Evolutionary conservation across 805 yeast species (phyloP).

Genomic region (Ascoidea tarda): DNA sequence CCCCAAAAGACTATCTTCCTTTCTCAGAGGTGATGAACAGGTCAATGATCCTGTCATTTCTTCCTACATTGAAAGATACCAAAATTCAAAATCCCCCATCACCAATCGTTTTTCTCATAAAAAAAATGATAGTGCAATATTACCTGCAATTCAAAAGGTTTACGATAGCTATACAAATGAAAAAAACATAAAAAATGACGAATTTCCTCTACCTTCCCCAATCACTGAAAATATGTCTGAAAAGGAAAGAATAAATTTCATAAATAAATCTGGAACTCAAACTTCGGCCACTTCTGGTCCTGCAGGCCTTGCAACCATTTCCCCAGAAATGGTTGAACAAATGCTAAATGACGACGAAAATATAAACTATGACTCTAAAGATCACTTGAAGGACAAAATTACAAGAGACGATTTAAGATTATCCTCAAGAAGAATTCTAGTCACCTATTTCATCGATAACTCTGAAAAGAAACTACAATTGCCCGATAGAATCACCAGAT

Average conservation of each 20-base stretch:
- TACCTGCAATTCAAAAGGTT: constrained; percentile 7
- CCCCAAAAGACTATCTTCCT: constrained; percentile 51
- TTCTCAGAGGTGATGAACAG: constrained; percentile 51
- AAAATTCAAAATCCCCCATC: background rate
- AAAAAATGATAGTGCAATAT: background rate
- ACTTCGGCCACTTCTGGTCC: background rate
- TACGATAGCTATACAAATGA: constrained; percentile 7
- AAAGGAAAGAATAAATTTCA: constrained; percentile 1
- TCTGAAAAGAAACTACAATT: constrained; percentile 59
- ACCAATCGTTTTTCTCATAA: too few species aligned
- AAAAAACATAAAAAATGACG: too few species aligned
- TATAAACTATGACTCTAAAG: background rate
- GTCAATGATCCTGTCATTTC: constrained; percentile 12
- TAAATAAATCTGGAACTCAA: constrained; percentile 3
- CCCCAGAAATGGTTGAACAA: constrained; percentile 16
- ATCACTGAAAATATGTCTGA: constrained; percentile 1
- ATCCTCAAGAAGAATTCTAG: background rate
- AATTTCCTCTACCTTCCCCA: background rate
- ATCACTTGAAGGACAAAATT: too few species aligned
- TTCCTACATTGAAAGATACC: background rate
- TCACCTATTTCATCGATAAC: constrained; percentile 19
- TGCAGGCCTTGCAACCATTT: background rate
- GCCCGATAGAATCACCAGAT: constrained; percentile 49
- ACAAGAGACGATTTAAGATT: background rate
- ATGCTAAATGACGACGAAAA: constrained; percentile 13